These are phyloP conservation scores for Epithemia pelagica DNA, from an alignment of 108 stramenopile species.

Conservation along the genomic window DNA sequence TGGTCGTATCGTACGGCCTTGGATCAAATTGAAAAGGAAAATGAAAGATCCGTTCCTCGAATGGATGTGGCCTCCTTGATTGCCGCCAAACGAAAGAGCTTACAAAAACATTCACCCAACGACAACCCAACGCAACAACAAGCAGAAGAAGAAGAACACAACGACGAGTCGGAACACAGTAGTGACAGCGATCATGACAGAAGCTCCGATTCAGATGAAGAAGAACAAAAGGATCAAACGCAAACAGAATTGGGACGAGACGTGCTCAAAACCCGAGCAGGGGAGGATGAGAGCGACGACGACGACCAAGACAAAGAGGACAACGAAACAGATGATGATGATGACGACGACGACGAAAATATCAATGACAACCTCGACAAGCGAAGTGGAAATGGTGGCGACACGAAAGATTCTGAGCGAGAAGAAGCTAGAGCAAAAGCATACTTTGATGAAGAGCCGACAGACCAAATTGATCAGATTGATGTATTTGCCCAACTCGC, in stretches of 20 bases:
- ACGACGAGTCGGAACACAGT: slow-evolving; percentile 11
- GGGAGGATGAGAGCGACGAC: no score
- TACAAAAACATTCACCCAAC: slow-evolving; percentile 34
- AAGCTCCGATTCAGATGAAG: slow-evolving; percentile 43
- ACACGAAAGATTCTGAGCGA: slow-evolving; percentile 20
- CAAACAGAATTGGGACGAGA: slow-evolving; percentile 35
- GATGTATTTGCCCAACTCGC: slow-evolving; percentile 86
- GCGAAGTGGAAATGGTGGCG: slow-evolving; percentile 32
- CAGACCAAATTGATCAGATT: slow-evolving; percentile 20
- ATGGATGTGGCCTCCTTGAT: slow-evolving; percentile 70
- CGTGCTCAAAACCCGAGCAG: slow-evolving; percentile 37
- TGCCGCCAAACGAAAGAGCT: slow-evolving; percentile 61
- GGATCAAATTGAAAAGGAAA: slow-evolving; percentile 41
- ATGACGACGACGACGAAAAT: slow-evolving; percentile 28
- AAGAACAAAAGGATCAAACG: slow-evolving; percentile 10
- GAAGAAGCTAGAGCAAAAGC: slow-evolving; percentile 65
- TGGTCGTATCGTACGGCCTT: slow-evolving; percentile 83
- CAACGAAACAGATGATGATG: slow-evolving; percentile 23
- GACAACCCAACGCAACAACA: slow-evolving; percentile 19
- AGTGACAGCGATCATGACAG: slow-evolving; percentile 19
- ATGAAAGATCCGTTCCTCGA: slow-evolving; percentile 30
- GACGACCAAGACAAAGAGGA: no score
- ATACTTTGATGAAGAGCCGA: slow-evolving; percentile 47
- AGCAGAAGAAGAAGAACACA: slow-evolving; percentile 21
- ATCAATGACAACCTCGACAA: no score